A percentile compares a stretch with the other conserved stretches of the same genome.
Conservation (phyloP, 2,329 filamentous ascomycete species). For the Fusarium sp. region DNA sequence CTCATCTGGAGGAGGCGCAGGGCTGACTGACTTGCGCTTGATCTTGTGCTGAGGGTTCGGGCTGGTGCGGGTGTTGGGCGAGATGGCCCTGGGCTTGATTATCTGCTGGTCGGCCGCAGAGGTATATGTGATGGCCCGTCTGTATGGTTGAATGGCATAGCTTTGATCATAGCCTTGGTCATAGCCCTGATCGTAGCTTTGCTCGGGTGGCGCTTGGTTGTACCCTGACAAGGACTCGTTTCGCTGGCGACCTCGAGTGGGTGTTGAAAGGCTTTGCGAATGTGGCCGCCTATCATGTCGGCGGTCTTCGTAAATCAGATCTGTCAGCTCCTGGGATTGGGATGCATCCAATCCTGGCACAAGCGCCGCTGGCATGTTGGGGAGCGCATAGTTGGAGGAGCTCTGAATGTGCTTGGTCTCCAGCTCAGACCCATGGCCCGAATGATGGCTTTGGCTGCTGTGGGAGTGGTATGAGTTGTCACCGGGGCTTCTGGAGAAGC, state of each 20-base stretch:
- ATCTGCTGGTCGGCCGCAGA: conserved; percentile 46
- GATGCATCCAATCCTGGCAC: conserved; percentile 71
- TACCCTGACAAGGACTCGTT: conserved; percentile 44
- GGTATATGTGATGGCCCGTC: conserved; percentile 56
- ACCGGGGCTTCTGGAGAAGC: conserved; percentile 51
- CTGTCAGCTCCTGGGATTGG: conserved; percentile 67
- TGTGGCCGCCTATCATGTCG: conserved; percentile 61
- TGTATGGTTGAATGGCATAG: conserved; percentile 57
- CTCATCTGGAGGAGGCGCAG: conserved; percentile 67
- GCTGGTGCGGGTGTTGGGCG: conserved; percentile 53
- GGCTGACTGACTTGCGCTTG: conserved; percentile 80
- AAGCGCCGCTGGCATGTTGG: conserved; percentile 66
- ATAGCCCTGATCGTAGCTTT: conserved; percentile 43
- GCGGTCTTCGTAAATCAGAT: conserved; percentile 68
- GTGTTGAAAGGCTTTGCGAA: conserved; percentile 53
- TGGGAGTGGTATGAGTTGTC: conserved; percentile 47
- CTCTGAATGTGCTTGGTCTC: conserved; percentile 50
- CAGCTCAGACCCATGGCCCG: conserved; percentile 51
- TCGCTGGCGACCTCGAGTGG: conserved; percentile 55
- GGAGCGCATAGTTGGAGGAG: conserved; percentile 55
- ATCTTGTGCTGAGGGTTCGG: conserved; percentile 65
- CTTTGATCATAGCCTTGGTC: conserved; percentile 33
- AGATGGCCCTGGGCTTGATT: conserved; percentile 47
- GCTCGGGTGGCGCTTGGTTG: conserved; percentile 35
- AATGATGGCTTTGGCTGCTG: conserved; percentile 48